These are phyloP conservation scores for Blastobotrys chiropterorum DNA, from an alignment of 805 yeast genomes.

Conservation along the genomic window DNA sequence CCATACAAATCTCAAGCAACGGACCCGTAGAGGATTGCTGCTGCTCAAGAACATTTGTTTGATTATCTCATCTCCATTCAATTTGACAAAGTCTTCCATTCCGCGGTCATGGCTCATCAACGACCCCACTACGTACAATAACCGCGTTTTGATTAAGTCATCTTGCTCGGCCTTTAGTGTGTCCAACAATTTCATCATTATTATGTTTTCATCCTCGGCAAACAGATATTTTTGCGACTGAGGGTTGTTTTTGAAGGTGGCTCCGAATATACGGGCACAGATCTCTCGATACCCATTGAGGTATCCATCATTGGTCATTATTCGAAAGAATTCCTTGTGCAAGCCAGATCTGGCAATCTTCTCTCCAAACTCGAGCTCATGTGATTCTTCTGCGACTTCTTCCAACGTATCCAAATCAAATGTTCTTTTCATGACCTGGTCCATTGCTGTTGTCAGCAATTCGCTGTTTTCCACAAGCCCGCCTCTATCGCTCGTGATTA, in stretches of 20 bases:
- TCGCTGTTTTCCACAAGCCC: constrained; percentile 2
- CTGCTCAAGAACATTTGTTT: not conserved
- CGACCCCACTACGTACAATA: constrained; percentile 23
- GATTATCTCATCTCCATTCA: not conserved
- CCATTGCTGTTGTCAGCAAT: not conserved
- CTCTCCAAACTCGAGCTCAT: constrained; percentile 54
- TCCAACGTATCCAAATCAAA: constrained; percentile 20
- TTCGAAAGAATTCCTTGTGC: constrained; percentile 14
- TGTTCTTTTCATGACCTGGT: not conserved
- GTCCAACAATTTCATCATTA: constrained; percentile 2
- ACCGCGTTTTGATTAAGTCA: constrained; percentile 14
- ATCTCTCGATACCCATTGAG: constrained; percentile 37
- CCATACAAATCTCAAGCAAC: not conserved
- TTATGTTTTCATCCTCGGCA: constrained; percentile 3
- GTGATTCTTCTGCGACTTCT: constrained; percentile 47
- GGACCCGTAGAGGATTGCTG: not conserved
- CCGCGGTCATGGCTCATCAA: constrained; percentile 18
- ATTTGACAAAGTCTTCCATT: constrained; percentile 10
- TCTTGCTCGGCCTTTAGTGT: constrained; percentile 15
- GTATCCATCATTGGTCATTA: constrained; percentile 15
- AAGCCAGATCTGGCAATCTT: constrained; percentile 33
- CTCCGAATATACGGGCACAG: constrained; percentile 54
- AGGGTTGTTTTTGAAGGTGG: constrained; percentile 69
- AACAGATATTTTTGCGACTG: constrained; percentile 36
- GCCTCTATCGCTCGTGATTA: constrained; percentile 3